A percentile compares a stretch with the other conserved stretches of the same genome.
Evolutionary conservation across 768 basidiomycete species (phyloP).

Genomic region (Cubamyces lactineus): DNA sequence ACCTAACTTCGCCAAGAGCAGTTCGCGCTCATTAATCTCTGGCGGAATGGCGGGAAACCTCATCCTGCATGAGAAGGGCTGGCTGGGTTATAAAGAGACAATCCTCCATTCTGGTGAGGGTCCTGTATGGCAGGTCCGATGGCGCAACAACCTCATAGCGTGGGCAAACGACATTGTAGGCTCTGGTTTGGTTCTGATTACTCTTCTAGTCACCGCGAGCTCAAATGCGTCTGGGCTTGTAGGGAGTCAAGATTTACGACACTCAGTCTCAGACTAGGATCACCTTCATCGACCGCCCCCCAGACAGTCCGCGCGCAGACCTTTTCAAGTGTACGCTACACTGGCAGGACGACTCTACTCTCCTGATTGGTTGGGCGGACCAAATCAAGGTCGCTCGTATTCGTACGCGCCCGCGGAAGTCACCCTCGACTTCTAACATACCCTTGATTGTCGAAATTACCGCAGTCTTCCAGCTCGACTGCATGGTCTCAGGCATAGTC

Average conservation of each 20-base stretch:
- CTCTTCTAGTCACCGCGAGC: not conserved
- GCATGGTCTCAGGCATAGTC: constrained; percentile 91
- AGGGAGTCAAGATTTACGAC: constrained; percentile 97
- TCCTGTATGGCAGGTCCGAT: constrained; percentile 90
- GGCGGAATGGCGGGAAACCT: constrained; percentile 91
- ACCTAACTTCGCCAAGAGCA: constrained; percentile 82
- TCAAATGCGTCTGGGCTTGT: not conserved
- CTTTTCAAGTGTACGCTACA: constrained; percentile 90
- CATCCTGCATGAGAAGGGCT: constrained; percentile 91
- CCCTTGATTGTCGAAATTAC: constrained; percentile 84
- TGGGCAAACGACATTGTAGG: constrained; percentile 94
- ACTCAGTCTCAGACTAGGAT: constrained; percentile 75
- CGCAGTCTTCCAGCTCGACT: constrained; percentile 90
- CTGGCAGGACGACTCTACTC: constrained; percentile 91
- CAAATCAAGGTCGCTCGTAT: constrained; percentile 88
- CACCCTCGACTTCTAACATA: constrained; percentile 48
- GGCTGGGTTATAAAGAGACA: constrained; percentile 94
- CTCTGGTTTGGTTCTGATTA: constrained; percentile 2
- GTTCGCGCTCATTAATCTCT: constrained; percentile 80
- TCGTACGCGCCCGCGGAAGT: constrained; percentile 57
- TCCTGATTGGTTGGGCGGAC: constrained; percentile 94
- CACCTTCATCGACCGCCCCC: constrained; percentile 81
- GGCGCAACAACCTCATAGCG: constrained; percentile 85
- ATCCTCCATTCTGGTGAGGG: constrained; percentile 85
- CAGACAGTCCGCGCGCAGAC: constrained; percentile 87